Base-by-base conservation (phyloP, 2,329 filamentous ascomycete genomes). In the Zalaria sp. region DNA sequence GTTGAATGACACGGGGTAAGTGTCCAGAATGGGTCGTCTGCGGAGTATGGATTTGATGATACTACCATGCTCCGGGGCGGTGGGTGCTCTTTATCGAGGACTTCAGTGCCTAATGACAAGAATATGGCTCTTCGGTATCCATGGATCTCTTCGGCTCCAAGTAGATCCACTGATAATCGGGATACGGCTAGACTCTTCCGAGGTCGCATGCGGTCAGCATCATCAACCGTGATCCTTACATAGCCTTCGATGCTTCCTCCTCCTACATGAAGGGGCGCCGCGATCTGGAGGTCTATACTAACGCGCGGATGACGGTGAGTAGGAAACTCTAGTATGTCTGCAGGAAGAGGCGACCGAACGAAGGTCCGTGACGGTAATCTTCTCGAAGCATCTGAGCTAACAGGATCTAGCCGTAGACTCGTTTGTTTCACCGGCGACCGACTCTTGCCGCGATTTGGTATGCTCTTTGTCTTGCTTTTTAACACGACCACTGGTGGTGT, bases 171-270 rank as follows among this genome's bases (percentile, higher is more conserved):
- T 2, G 67, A 68, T 45, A 73, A 61, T 31, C 65, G 61, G 8
- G 63, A 65, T 38, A 75, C 61, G 34, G 64, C 64, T 26, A 75
- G 49, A 32, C 60, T 60, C 42, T 60, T 57, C 47, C 62, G 62
- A 43, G 65, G 61, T 43, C 64, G 57, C 45, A 60, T 52, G 43
- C 62, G 57, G 42, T 68, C 63, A 38, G 63, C 61, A 46, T 68
- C 66, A 41, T 72, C 66, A 31, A 73, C 57, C 5, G 57, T 61
- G 38, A 73, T 56, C 40, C 64, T 63, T 8, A 70, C 58, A 42
- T 62, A 60, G 18, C 71, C 71, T 56, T 74, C 70, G 9, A 73
- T 61, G 7, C 65, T 71, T 5, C 70, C 68, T 27, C 71, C 71
- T 11, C 71, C 71, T n/a, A 74, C 68, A 44, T 71, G 73, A 5